These are phyloP conservation scores for Chalciporus piperatus DNA, from an alignment of 768 basidiomycete species.

Conservation along the genomic window DNA sequence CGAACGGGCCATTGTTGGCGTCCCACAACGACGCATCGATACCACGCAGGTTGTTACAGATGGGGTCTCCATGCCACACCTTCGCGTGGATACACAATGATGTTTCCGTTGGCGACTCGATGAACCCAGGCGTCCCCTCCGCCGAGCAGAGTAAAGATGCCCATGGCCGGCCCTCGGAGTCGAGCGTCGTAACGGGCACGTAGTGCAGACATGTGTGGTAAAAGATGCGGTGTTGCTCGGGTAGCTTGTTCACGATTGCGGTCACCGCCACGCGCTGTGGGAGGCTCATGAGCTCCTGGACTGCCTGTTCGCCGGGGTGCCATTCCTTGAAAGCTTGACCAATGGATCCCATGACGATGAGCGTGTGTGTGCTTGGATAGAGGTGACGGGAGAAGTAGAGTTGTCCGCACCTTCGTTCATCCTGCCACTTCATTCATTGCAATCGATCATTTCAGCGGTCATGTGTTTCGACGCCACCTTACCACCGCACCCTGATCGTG, in stretches of 20 bases:
- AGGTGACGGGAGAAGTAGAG: neutral
- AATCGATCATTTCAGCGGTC: neutral
- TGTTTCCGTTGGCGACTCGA: constrained; percentile 23
- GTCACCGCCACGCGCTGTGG: constrained; percentile 22
- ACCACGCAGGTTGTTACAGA: constrained; percentile 35
- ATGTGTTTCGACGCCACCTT: neutral
- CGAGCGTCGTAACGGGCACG: constrained; percentile 32
- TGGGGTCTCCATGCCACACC: constrained; percentile 51
- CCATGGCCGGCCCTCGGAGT: constrained; percentile 32
- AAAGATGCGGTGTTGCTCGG: constrained; percentile 33
- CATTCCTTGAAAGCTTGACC: constrained; percentile 36
- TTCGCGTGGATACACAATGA: constrained; percentile 20
- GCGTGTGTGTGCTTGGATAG: neutral
- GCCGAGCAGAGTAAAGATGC: constrained; percentile 31
- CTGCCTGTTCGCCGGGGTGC: constrained; percentile 37
- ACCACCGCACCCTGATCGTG: too few species aligned
- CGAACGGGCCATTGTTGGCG: constrained; percentile 26
- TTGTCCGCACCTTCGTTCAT: neutral
- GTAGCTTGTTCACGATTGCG: constrained; percentile 23
- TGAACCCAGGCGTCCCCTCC: constrained; percentile 27
- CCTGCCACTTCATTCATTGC: neutral
- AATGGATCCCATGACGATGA: constrained; percentile 4
- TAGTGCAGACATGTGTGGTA: constrained; percentile 30
- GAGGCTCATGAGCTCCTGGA: constrained; percentile 26
- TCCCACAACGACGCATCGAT: constrained; percentile 7